Conservation (phyloP, 352 stramenopile species). For the Plasmopara muralis region DNA sequence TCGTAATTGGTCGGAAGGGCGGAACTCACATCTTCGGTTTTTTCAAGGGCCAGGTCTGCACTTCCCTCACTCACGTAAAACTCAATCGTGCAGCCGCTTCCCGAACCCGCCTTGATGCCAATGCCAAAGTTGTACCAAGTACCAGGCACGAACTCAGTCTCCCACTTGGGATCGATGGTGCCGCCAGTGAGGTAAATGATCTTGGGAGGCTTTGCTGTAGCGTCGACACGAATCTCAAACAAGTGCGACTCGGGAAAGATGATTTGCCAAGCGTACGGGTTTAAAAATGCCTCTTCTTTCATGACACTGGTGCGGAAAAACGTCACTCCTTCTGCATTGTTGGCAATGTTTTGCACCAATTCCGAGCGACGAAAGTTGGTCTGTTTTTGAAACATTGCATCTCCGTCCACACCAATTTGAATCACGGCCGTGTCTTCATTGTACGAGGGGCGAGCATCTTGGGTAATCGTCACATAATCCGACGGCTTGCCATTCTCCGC, state of each 20-base stretch:
- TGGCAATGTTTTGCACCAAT: constrained; percentile 23
- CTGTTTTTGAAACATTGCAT: constrained; percentile 13
- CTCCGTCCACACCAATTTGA: constrained; percentile 7
- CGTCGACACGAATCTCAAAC: constrained; percentile 48
- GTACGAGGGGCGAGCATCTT: constrained; percentile 32
- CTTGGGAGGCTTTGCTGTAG: constrained; percentile 23
- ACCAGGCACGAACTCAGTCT: constrained; percentile 31
- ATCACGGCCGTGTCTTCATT: constrained; percentile 30
- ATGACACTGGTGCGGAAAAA: constrained; percentile 49
- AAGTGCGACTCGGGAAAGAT: constrained; percentile 34
- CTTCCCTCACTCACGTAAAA: constrained; percentile 38
- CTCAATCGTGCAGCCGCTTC: constrained; percentile 18
- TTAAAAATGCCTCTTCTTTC: constrained; percentile 33
- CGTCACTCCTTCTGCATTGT: constrained; percentile 25
- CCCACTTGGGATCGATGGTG: constrained; percentile 32
- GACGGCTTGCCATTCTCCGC: constrained; percentile 21
- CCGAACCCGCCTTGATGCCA: constrained; percentile 15
- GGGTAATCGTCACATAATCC: constrained; percentile 37
- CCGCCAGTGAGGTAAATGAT: constrained; percentile 38
- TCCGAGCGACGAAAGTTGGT: constrained; percentile 9
- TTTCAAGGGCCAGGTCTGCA: constrained; percentile 20
- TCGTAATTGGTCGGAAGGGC: constrained; percentile 26
- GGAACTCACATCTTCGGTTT: constrained; percentile 24
- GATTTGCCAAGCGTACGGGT: constrained; percentile 23
- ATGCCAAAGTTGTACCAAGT: constrained; percentile 62